Evolutionary conservation across 2,329 filamentous ascomycete species (phyloP), one percentile per base, ranked within the genome.

Genomic region (Neopestalotiopsis clavispora): DNA sequence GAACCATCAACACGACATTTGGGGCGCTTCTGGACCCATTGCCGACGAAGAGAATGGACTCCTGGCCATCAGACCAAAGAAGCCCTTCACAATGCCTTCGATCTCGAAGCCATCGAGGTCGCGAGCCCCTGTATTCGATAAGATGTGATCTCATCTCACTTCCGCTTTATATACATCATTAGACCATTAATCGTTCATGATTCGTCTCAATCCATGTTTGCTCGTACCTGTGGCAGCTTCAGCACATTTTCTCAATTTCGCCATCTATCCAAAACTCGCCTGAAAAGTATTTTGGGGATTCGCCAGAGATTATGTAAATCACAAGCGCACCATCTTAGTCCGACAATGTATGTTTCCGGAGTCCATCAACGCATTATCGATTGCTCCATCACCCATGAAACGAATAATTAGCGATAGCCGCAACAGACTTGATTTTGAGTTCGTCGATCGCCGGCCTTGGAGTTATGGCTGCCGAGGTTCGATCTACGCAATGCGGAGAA

Each of bases 41-140:
- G 14, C 45, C 42, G 63, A 65, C 49, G 63, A 65, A 34, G 63
- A 65, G 23, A 65, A 45, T 57, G 63, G 63, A 13, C 63, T 65
- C n/a, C 28, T 65, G 6, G 49, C 30, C 9, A 7, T 34, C 2
- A 20, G 45, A 20, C 45, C 63, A 56, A 23, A 56, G 23, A 65
- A 56, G 13, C 20, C 45, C 14, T 32, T 65, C 12, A 10, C 63
- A n/a, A 65, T 65, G 63, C 28, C 52, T 9, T 45, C 63, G 6
- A 65, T 65, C 13, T 65, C 63, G n/a, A 65, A 65, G 32, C 63
- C 63, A 4, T 56, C 42, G 14, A 65, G 45, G 49, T 65, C 63
- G 28, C 42, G 63, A 57, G 63, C 63, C 20, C 63, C 63, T 28
- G 49, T 65, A 10, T 57, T 65, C 45, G 49, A 57, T 20, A 65